Conservation (phyloP, 169 alveolate genomes). For the Plasmodium gonderi region DNA sequence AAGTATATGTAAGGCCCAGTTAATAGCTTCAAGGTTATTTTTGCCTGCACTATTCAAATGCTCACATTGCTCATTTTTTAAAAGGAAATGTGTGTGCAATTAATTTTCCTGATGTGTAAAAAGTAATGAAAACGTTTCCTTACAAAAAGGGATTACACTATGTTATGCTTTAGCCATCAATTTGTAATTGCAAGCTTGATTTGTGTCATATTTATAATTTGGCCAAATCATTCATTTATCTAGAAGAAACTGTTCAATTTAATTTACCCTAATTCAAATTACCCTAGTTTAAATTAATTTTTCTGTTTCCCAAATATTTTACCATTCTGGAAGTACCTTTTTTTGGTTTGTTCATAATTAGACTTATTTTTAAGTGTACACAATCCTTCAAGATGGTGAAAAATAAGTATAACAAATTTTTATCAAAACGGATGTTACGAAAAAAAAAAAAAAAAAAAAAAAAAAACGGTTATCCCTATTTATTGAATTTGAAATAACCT, state of each 20-base stretch:
- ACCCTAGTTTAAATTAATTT: background rate
- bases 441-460: background rate
- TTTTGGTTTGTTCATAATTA: background rate
- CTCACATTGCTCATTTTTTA: background rate
- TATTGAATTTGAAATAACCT: background rate
- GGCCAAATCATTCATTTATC: background rate
- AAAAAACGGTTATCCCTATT: background rate
- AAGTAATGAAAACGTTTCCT: background rate
- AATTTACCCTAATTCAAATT: background rate
- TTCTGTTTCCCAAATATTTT: background rate
- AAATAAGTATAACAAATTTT: background rate
- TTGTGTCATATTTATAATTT: background rate
- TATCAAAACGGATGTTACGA: no score
- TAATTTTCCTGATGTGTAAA: background rate
- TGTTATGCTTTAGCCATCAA: background rate
- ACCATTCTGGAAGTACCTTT: background rate
- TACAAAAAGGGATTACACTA: background rate
- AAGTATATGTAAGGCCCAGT: background rate
- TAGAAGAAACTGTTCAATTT: background rate
- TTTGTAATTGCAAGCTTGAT: background rate
- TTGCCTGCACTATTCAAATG: background rate
- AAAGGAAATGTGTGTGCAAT: constrained; percentile 21
- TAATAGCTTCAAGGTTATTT: background rate
- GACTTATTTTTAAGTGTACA: background rate
- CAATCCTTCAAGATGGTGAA: background rate